Percentiles rank a stretch among this genome's conserved stretches.
Conservation (phyloP, 306 rosid genomes). For the Rosa lucieae region DNA sequence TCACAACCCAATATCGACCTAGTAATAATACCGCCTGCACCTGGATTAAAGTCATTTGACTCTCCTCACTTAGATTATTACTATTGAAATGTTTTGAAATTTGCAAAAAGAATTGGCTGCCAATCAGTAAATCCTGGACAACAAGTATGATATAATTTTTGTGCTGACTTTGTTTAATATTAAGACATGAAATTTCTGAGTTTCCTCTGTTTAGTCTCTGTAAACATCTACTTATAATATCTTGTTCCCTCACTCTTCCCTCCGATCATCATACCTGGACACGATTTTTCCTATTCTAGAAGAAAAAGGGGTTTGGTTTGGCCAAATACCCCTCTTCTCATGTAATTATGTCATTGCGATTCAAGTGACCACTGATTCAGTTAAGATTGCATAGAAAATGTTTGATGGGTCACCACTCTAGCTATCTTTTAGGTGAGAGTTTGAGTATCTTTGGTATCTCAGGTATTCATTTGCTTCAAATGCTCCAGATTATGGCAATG, state of each 20-base stretch:
- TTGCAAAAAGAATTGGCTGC: neutral
- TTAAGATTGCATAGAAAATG: neutral
- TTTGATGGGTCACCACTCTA: neutral
- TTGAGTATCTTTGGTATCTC: neutral
- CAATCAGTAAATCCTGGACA: neutral
- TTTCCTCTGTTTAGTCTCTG: neutral
- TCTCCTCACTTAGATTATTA: neutral
- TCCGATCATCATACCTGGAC: neutral
- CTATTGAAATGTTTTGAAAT: neutral
- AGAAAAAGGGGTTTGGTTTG: slow-evolving; percentile 47
- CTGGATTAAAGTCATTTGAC: neutral
- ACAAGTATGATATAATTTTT: neutral
- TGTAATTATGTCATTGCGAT: neutral
- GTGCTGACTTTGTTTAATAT: neutral
- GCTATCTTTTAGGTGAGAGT: neutral
- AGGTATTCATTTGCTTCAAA: neutral
- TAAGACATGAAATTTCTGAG: neutral
- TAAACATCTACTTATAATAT: neutral
- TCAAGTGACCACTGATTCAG: neutral
- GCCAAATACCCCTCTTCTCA: slow-evolving; percentile 48
- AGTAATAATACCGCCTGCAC: neutral
- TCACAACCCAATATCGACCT: neutral
- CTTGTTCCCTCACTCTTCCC: neutral
- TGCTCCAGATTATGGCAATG: neutral
- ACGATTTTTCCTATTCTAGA: too few species aligned